Conservation (phyloP, 495 filamentous ascomycete species). For the Trichocladium antarcticum region DNA sequence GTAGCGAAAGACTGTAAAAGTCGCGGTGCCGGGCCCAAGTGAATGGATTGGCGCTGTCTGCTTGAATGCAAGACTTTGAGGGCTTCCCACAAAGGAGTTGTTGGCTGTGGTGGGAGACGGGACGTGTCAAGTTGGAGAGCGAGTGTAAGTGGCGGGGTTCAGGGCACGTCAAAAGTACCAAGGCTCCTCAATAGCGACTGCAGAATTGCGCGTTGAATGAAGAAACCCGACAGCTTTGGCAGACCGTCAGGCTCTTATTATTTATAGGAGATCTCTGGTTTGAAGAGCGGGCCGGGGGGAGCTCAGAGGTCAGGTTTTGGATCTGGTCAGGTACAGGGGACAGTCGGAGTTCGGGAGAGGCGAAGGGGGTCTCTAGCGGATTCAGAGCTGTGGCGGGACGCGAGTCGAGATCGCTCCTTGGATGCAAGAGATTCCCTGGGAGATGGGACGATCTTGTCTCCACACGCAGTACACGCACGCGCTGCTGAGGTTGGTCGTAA, state of each 20-base stretch:
- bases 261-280: constrained; percentile 13
- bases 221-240: constrained; percentile 13
- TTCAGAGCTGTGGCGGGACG: constrained; percentile 17
- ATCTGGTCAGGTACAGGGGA: constrained; percentile 2
- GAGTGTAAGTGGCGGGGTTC: constrained; percentile 2
- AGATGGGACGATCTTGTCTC: background rate
- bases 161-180: constrained; percentile 28
- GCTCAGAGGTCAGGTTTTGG: background rate
- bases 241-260: constrained; percentile 21
- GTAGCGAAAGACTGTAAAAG: background rate
- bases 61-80: background rate
- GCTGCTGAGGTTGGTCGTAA: background rate
- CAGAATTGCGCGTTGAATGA: constrained; percentile 24
- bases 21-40: background rate
- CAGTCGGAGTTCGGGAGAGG: constrained; percentile 19
- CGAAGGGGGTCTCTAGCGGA: constrained; percentile 14
- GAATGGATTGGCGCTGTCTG: background rate
- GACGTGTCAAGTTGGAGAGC: background rate
- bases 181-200: constrained; percentile 31
- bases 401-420: constrained; percentile 26
- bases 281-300: background rate
- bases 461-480: background rate
- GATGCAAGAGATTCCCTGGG: constrained; percentile 6
- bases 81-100: constrained; percentile 8
- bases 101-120: background rate